Conservation (phyloP, 2,329 filamentous ascomycete genomes). For the Hymenoscyphus repandus region DNA sequence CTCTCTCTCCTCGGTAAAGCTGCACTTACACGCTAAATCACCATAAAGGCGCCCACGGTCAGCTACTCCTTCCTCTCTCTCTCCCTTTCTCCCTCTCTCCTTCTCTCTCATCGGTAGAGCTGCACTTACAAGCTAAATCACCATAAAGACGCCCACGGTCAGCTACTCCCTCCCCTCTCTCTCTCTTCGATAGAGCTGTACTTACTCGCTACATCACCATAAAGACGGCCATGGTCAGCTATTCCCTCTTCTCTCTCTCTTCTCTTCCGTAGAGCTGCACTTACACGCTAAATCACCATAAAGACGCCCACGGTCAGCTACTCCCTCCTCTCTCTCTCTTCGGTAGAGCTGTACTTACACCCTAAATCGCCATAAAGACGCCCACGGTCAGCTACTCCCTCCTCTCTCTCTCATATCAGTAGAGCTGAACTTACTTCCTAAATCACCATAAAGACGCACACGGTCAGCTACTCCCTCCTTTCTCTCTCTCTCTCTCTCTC, state of each 20-base stretch:
- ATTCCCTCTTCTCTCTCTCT: background rate
- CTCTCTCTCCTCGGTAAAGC: background rate
- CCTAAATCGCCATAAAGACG: background rate
- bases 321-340: background rate
- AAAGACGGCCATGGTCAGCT: no score
- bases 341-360: background rate
- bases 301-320: background rate
- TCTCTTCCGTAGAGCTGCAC: background rate
- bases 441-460: no score
- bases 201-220: no score
- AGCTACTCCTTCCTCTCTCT: background rate
- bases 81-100: no score
- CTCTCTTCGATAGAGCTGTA: background rate
- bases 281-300: background rate
- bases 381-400: background rate
- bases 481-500: background rate
- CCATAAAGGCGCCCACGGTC: no score
- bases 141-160: background rate
- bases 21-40: no score
- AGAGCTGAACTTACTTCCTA: no score
- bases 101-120: background rate
- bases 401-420: background rate
- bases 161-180: background rate
- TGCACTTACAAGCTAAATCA: background rate
- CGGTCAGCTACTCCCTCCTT: background rate